These are phyloP conservation scores for Herpetospermum pedunculosum DNA, from an alignment of 306 rosid genomes.

Conservation along the genomic window DNA sequence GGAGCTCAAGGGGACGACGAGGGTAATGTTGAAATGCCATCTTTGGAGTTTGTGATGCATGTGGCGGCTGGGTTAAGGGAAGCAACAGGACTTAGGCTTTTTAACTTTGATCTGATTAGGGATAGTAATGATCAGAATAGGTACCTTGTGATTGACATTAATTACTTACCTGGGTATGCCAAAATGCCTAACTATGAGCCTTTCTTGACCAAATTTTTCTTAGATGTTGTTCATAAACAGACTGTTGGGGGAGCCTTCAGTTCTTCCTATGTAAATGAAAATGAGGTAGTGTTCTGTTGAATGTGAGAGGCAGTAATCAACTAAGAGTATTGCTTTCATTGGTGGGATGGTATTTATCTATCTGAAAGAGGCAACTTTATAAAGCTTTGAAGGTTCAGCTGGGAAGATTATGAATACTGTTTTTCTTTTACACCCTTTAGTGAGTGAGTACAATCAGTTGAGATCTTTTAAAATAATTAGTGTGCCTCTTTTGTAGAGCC, in stretches of 20 bases:
- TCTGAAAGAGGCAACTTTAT: neutral
- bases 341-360: neutral
- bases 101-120: slow-evolving; percentile 82
- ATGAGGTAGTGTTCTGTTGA: neutral
- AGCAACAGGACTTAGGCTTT: slow-evolving; percentile 52
- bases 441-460: neutral
- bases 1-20: slow-evolving; percentile 33
- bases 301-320: neutral
- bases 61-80: slow-evolving; percentile 55
- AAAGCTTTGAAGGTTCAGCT: neutral
- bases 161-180: slow-evolving; percentile 97
- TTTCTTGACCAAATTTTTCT: slow-evolving; percentile 72
- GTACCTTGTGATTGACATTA: slow-evolving; percentile 79
- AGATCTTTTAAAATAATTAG: neutral
- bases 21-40: slow-evolving; percentile 73
- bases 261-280: slow-evolving; percentile 3
- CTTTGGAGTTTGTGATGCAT: slow-evolving; percentile 38
- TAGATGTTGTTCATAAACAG: slow-evolving; percentile 37
- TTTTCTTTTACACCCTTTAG: neutral
- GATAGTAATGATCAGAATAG: slow-evolving; percentile 60
- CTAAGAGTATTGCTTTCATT: neutral
- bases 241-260: neutral
- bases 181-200: slow-evolving; percentile 87
- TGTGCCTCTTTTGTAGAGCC: neutral
- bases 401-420: neutral